Conservation (phyloP, 306 rosid genomes). For the Astragalus membranaceus region DNA sequence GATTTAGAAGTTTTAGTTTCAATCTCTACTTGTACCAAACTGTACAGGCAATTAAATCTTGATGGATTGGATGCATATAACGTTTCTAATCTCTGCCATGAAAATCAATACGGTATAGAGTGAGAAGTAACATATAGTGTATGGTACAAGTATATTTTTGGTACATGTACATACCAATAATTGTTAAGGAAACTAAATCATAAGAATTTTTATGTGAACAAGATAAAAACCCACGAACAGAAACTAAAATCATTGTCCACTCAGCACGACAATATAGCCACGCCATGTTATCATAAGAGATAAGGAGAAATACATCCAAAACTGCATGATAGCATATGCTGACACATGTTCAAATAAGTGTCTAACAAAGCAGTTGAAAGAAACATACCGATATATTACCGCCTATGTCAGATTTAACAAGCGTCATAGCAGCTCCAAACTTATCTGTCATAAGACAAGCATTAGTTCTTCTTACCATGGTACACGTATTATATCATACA, state of each 20-base stretch:
- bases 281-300: neutral
- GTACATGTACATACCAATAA: neutral
- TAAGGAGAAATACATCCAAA: neutral
- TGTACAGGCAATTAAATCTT: constrained; percentile 55
- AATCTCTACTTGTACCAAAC: constrained; percentile 74
- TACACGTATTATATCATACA: neutral
- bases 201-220: neutral
- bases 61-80: constrained; percentile 53
- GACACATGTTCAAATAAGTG: neutral
- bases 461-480: neutral
- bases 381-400: constrained; percentile 73
- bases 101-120: constrained; percentile 17
- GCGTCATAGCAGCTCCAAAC: constrained; percentile 96
- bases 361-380: neutral
- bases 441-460: constrained; percentile 51
- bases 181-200: neutral
- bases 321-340: neutral
- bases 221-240: neutral
- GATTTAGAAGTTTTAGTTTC: constrained; percentile 70
- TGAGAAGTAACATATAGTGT: constrained; percentile 9
- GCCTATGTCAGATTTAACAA: constrained; percentile 75
- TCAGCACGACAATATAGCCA: neutral
- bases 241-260: neutral
- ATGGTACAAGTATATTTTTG: constrained; percentile 1
- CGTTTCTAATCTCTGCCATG: constrained; percentile 77